Evolutionary conservation across 495 filamentous ascomycete species (phyloP), one percentile per base, ranked within the genome.

Genomic region (Aspergillus sparsus): DNA sequence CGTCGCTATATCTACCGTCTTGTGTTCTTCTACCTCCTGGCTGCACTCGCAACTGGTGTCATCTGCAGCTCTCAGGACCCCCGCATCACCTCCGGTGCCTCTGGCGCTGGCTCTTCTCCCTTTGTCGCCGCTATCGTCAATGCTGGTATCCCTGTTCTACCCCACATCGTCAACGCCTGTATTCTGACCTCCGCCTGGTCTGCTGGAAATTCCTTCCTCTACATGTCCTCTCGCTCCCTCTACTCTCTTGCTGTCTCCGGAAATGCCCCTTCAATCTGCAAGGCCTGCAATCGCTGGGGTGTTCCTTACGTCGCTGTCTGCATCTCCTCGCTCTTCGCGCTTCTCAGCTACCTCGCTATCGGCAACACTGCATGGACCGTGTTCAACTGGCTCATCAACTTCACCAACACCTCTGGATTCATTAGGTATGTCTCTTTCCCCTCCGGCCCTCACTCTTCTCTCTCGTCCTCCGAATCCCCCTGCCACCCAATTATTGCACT

Each of bases 1-100:
- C 87, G 87, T 45, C 85, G 90, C 56, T 90, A 91, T 55, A 93
- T 96, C 73, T 93, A 89, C 80, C 89, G 92, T 52, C 89, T 97
- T 67, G 70, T 88, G 55, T 83, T 95, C 76, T 95, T 97, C 80
- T 96, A 95, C 74, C 70, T 82, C 47, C 66, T 85, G 16, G 81
- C 74, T 9, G 78, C 80, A 4, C 73, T 87, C 37, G 80, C 79
- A 2, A 85, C 86, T 63, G 84, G 84, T 54, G 77, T 87, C 3
- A 76, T 83, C 42, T 78, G 83, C 53, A 78, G 78, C 0, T 77
- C 74, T 47, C 70, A 82, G 53, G 83, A 89, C 58, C 9, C 53
- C 0, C 63, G 69, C 15, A 81, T 93, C 21, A 79, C 89, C 12
- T 72, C 74, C 7, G 77, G 75, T 31, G 72, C 76, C 13, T 71